phyloP scores from a whole-genome alignment of 2,329 filamentous ascomycete species.

The Neonectria sp. region DNA sequence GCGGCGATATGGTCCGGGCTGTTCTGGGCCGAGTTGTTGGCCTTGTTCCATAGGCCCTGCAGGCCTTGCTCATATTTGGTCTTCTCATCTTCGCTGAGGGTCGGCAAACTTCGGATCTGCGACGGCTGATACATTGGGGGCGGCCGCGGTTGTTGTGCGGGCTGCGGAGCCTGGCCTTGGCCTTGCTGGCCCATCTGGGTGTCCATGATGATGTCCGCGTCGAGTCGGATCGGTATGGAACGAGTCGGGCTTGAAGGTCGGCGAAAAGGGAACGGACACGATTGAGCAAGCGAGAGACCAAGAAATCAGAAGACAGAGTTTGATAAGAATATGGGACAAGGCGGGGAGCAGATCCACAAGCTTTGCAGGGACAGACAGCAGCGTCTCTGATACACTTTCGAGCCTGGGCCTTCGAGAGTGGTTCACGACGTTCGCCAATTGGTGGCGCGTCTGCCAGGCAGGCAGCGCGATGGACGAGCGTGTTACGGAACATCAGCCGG shows the following conservation, averaged over 20 bases:
- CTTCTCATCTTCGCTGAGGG: constrained; percentile 69
- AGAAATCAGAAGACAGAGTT: not conserved
- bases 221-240: constrained; percentile 8
- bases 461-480: constrained; percentile 19
- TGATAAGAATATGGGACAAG: constrained; percentile 15
- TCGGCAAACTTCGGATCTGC: constrained; percentile 65
- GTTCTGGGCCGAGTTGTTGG: constrained; percentile 63
- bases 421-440: constrained; percentile 18
- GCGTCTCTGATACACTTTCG: constrained; percentile 12
- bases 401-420: not conserved
- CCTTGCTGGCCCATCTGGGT: constrained; percentile 45
- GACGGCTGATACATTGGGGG: constrained; percentile 65
- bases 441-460: constrained; percentile 20
- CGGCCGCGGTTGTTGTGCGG: constrained; percentile 44
- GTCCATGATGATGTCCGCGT: constrained; percentile 38
- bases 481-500: constrained; percentile 27
- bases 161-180: constrained; percentile 45
- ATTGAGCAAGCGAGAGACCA: not conserved
- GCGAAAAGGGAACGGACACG: constrained; percentile 1
- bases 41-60: constrained; percentile 66
- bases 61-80: constrained; percentile 72
- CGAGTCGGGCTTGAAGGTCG: constrained; percentile 7
- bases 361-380: not conserved
- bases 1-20: constrained; percentile 66
- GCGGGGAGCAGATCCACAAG: constrained; percentile 5